phyloP scores from a whole-genome alignment of 495 filamentous ascomycete species.

The Neurospora cerealis region DNA sequence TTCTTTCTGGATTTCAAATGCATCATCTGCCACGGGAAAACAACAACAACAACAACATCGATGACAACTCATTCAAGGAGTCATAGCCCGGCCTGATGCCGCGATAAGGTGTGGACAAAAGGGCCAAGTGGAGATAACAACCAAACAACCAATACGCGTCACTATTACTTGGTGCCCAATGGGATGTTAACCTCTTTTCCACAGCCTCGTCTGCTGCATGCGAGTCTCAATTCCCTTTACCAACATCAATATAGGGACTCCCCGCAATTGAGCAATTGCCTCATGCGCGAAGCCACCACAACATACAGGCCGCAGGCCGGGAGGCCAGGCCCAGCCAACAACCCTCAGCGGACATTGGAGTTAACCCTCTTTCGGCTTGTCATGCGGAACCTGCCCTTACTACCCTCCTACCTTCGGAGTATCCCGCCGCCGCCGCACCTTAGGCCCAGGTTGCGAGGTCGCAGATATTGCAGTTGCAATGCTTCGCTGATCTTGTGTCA shows the following conservation, averaged over 20 bases:
- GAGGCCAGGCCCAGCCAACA: slow-evolving; percentile 4
- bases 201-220: background rate
- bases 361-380: slow-evolving; percentile 7
- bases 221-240: background rate
- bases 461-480: slow-evolving; percentile 11
- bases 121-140: background rate
- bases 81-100: background rate
- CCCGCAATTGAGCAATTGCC: slow-evolving; percentile 20
- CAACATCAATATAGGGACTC: background rate
- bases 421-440: background rate
- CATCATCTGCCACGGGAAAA: background rate
- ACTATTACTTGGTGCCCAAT: background rate
- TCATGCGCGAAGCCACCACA: slow-evolving; percentile 5
- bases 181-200: background rate
- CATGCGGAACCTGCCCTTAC: slow-evolving; percentile 5
- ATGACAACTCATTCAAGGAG: background rate
- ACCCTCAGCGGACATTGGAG: background rate
- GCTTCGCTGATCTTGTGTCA: background rate
- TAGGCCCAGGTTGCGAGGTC: background rate
- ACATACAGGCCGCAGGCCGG: background rate
- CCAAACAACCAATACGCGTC: background rate
- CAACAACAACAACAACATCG: background rate
- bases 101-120: background rate
- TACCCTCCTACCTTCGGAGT: background rate
- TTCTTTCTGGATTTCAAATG: background rate